These are phyloP conservation scores for peach (Prunus persica) DNA, from an alignment of 306 rosid genomes.

Conservation along the genomic window DNA sequence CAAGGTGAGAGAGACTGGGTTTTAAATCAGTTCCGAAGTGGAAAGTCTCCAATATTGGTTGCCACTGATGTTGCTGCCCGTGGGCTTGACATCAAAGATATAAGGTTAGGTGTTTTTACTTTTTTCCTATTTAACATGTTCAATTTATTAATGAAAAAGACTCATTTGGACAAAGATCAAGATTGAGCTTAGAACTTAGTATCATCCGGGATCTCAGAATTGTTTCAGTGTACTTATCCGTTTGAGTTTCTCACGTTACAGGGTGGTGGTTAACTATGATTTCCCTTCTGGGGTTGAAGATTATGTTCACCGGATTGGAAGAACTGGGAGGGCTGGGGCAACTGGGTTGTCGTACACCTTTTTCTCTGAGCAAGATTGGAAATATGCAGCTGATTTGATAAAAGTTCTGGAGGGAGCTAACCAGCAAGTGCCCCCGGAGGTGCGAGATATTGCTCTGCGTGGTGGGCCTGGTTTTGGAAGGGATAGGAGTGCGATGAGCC, in stretches of 20 bases:
- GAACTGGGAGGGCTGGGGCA: constrained; percentile 99
- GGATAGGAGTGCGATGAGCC: constrained; percentile 62
- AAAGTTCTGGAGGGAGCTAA: constrained; percentile 98
- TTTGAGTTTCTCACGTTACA: constrained; percentile 23
- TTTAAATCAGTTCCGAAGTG: constrained; percentile 85
- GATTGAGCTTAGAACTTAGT: constrained; percentile 6
- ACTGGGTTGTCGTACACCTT: constrained; percentile 90
- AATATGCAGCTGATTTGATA: constrained; percentile 81
- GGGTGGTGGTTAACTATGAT: constrained; percentile 98
- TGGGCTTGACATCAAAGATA: constrained; percentile 97
- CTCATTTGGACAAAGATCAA: constrained; percentile 7
- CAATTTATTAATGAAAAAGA: not conserved
- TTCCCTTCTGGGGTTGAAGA: constrained; percentile 96
- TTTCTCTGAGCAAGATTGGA: constrained; percentile 97
- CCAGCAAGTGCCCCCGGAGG: constrained; percentile 86
- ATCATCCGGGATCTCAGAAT: constrained; percentile 8
- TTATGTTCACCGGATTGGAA: constrained; percentile 94
- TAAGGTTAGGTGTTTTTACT: constrained; percentile 55
- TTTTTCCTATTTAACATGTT: not conserved
- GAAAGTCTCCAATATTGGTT: constrained; percentile 89
- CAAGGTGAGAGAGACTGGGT: constrained; percentile 96
- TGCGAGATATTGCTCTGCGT: constrained; percentile 76
- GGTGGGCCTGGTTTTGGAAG: constrained; percentile 79
- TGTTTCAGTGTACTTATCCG: not conserved
- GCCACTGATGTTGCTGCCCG: constrained; percentile 99